Evolutionary conservation across 2,329 filamentous ascomycete genomes (phyloP), one percentile per base, ranked within the genome.

Genomic region (Claviceps purpurea): DNA sequence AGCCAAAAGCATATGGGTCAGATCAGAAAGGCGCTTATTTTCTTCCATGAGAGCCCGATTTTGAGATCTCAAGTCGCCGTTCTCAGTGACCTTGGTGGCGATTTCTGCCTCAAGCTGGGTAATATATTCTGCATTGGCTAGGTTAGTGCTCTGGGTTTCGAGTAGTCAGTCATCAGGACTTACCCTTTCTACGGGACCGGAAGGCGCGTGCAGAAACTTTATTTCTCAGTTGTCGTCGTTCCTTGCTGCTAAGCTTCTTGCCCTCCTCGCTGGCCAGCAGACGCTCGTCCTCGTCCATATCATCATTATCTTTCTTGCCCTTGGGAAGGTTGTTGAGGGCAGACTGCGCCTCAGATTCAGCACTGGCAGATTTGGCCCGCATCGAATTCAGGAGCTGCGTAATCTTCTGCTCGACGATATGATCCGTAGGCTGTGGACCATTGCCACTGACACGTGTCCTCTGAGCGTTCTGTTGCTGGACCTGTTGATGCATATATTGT

Each of bases 201-300:
- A 98, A 98, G 50, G 91, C 91, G 60, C 93, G 88, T 56, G 93
- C 93, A 43, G 93, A 98, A 4, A 98, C 93, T 73, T 98, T 98
- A 79, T 98, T 98, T 57, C 93, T 82, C n/a, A 98, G 78, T 70
- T 97, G 93, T 59, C 93, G 84, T 55, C 93, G 84, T 71, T 97
- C 90, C 73, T 97, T 97, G 75, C 89, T 95, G 70, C 84, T 93
- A n/a, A 98, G 79, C 75, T 96, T 96, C 83, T 98, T 98, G 62
- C 91, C 93, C 71, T 96, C 91, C 63, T 98, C 93, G 55, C 89
- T 96, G n/a, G 89, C 89, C 22, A 96, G 76, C 10, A 96, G 76
- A 59, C 88, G 80, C 75, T 97, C 93, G 61, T 97, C 93, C 68
- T 96, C 91, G 61, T 98, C 93, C 91, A 98, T 97, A 50, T 97